Evolutionary conservation across 1,139 yeast genomes (phyloP).

Genomic region (Sugiyamaella xylanicola): DNA sequence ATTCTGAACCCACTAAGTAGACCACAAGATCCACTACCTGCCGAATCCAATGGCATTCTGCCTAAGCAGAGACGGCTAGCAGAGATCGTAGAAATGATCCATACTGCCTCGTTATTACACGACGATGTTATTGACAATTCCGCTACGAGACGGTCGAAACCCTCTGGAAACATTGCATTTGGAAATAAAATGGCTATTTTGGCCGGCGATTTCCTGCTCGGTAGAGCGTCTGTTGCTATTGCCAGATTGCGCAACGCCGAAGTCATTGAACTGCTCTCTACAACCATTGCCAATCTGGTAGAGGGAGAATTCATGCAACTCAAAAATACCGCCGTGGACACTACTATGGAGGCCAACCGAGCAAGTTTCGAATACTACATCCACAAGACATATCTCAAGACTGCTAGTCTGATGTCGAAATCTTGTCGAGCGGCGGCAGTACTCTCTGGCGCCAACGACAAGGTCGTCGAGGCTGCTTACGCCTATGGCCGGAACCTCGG

Average conservation of each 20-base stretch:
- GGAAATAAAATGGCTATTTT: slow-evolving; percentile 96
- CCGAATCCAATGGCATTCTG: slow-evolving; percentile 56
- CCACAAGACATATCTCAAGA: slow-evolving; percentile 92
- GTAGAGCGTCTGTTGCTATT: slow-evolving; percentile 94
- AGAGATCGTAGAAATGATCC: slow-evolving; percentile 97
- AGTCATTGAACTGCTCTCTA: slow-evolving; percentile 91
- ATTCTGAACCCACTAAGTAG: slow-evolving; percentile 80
- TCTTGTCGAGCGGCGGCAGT: slow-evolving; percentile 94
- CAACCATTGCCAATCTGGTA: slow-evolving; percentile 93
- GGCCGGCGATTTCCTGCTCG: slow-evolving; percentile 94
- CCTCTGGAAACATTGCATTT: slow-evolving; percentile 90
- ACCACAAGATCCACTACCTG: slow-evolving; percentile 73
- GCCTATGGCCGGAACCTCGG: slow-evolving; percentile 93
- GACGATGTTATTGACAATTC: slow-evolving; percentile 97
- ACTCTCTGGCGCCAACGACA: slow-evolving; percentile 77
- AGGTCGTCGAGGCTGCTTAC: slow-evolving; percentile 79
- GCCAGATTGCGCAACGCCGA: slow-evolving; percentile 95
- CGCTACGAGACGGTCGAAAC: slow-evolving; percentile 86
- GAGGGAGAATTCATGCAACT: slow-evolving; percentile 99
- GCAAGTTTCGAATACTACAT: slow-evolving; percentile 94
- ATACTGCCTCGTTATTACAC: slow-evolving; percentile 93
- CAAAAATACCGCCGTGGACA: slow-evolving; percentile 75
- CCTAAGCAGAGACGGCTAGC: slow-evolving; percentile 96
- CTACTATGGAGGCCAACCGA: slow-evolving; percentile 68
- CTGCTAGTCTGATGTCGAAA: slow-evolving; percentile 95